Conservation (phyloP, 2,329 filamentous ascomycete species). For the Penicillium sp. region DNA sequence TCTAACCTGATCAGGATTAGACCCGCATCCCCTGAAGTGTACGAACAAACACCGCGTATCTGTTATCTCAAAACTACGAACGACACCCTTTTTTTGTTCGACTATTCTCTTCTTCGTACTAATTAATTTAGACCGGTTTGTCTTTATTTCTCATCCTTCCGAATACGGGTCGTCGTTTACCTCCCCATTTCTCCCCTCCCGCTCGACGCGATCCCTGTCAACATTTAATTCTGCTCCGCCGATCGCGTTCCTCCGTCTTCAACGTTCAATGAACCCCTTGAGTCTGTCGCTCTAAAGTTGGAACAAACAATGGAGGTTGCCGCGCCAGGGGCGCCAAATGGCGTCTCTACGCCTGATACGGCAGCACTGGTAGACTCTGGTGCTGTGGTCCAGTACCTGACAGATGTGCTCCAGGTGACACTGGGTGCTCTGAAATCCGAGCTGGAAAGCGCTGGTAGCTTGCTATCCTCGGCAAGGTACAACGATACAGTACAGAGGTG, state of each 20-base stretch:
- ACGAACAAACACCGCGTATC: conserved; percentile 23
- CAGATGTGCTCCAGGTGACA: conserved; percentile 68
- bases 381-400: conserved; percentile 70
- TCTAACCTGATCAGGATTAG: conserved; percentile 16
- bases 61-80: conserved; percentile 8
- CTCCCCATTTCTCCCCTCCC: conserved; percentile 1
- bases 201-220: conserved; percentile 20
- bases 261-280: conserved; percentile 21
- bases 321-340: conserved; percentile 37
- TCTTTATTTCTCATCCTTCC: background rate
- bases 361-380: conserved; percentile 60
- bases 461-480: conserved; percentile 72
- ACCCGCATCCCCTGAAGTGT: conserved; percentile 24
- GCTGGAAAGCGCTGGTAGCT: conserved; percentile 75
- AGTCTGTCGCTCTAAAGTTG: conserved; percentile 24
- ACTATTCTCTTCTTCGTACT: conserved; percentile 7
- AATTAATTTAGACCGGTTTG: conserved; percentile 19
- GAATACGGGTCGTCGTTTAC: background rate
- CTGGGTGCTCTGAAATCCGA: conserved; percentile 75
- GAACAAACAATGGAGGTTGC: conserved; percentile 39
- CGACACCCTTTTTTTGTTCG: conserved; percentile 8
- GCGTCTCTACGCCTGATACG: conserved; percentile 31
- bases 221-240: conserved; percentile 13
- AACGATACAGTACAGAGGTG: conserved; percentile 84
- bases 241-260: conserved; percentile 17